These are phyloP conservation scores for Exsudoporus floridanus DNA, from an alignment of 1,284 basidiomycete genomes.

Conservation along the genomic window DNA sequence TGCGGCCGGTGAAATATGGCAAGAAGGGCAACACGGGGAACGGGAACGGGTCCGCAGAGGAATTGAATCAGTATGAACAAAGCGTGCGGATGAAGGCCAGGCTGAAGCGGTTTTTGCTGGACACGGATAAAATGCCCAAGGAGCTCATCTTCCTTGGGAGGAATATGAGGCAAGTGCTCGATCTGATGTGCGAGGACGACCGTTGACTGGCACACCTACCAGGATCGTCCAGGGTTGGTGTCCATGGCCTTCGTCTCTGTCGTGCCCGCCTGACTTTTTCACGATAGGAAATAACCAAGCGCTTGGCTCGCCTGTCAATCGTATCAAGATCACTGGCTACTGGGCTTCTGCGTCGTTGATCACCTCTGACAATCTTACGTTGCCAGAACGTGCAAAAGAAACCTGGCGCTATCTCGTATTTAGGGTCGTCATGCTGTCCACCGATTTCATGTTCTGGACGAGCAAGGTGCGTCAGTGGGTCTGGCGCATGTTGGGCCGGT, in stretches of 20 bases:
- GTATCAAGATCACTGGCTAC: constrained; percentile 80
- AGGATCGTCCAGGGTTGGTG: constrained; percentile 63
- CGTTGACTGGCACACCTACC: background rate
- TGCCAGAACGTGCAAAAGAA: constrained; percentile 43
- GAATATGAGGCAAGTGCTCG: constrained; percentile 59
- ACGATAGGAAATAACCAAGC: constrained; percentile 67
- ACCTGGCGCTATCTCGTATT: constrained; percentile 55
- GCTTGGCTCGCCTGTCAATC: constrained; percentile 81
- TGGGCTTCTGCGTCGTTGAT: constrained; percentile 63
- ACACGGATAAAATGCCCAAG: constrained; percentile 71
- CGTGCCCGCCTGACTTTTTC: background rate
- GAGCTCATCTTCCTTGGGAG: constrained; percentile 81
- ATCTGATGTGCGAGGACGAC: background rate
- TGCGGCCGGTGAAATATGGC: constrained; percentile 54
- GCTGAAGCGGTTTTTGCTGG: constrained; percentile 58
- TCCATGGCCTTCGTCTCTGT: background rate
- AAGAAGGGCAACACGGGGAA: constrained; percentile 9
- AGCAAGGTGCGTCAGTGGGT: constrained; percentile 53
- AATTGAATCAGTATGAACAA: constrained; percentile 56
- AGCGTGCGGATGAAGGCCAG: constrained; percentile 65
- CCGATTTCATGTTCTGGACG: constrained; percentile 59
- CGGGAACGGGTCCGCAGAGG: constrained; percentile 29
- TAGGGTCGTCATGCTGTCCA: constrained; percentile 50
- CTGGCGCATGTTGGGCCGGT: constrained; percentile 35
- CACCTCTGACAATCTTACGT: constrained; percentile 38